A percentile compares a stretch with the other conserved stretches of the same genome.
These are phyloP conservation scores for Fragilaria radians DNA, from an alignment of 108 stramenopile species.

Conservation along the genomic window DNA sequence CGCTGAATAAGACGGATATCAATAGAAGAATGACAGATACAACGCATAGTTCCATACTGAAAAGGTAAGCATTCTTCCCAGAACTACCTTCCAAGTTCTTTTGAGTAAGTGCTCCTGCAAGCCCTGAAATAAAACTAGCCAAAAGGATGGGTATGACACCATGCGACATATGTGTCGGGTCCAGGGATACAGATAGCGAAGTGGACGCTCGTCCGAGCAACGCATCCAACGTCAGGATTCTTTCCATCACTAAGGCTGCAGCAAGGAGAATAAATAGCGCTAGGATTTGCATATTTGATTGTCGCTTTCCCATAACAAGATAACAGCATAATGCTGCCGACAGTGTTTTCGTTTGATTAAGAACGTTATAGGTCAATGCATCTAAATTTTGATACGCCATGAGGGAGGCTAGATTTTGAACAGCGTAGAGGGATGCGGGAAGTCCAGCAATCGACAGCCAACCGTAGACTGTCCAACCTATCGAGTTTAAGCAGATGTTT, in stretches of 20 bases:
- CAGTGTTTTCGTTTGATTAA: conserved; percentile 86
- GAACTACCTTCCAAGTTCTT: conserved; percentile 62
- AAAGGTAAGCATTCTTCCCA: conserved; percentile 69
- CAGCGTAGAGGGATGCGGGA: conserved; percentile 80
- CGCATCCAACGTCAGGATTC: conserved; percentile 2
- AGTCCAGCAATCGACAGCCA: conserved; percentile 51
- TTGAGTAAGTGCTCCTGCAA: conserved; percentile 84
- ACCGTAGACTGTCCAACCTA: neutral
- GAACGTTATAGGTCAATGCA: conserved; percentile 77
- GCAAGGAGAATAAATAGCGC: conserved; percentile 65
- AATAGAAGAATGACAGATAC: conserved; percentile 33
- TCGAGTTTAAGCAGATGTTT: no score
- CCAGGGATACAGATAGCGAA: neutral
- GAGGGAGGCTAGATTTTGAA: conserved; percentile 73
- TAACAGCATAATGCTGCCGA: conserved; percentile 87
- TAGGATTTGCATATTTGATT: conserved; percentile 68
- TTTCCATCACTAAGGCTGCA: conserved; percentile 46
- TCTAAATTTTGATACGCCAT: conserved; percentile 79
- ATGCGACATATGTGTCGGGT: conserved; percentile 1
- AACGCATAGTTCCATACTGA: conserved; percentile 68
- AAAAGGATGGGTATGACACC: conserved; percentile 65
- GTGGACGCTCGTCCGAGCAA: conserved; percentile 4
- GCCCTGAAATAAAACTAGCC: conserved; percentile 73
- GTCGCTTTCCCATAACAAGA: conserved; percentile 71
- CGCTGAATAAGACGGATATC: conserved; percentile 18